Base-by-base conservation (phyloP, 2,329 filamentous ascomycete species). In the Penicillium oxalicum region DNA sequence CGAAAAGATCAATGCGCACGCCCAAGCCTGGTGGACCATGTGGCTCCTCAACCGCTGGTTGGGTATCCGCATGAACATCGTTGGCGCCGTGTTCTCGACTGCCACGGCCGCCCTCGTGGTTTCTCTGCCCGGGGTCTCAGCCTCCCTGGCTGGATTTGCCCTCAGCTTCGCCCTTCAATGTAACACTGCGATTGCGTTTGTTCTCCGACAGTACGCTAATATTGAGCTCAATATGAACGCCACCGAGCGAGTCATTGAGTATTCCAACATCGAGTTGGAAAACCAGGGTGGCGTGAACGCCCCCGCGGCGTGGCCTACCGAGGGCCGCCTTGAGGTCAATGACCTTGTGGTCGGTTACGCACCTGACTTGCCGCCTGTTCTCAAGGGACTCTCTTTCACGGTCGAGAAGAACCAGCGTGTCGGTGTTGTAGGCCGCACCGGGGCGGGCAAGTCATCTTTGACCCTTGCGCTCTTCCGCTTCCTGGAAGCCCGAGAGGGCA, bases 41-140 rank as follows among this genome's bases (percentile, higher is more conserved):
- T 86, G 81, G 79, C 74, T 87, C 1, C 84, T 88, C 64, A 88
- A 88, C 62, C 78, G 86, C 29, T 91, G 87, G 87, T 79, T 91
- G 70, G 79, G 81, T 26, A 83, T 86, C 70, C 79, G 87, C 4
- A 84, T 91, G 78, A 76, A 79, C 13, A 62, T 86, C 11, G 74
- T 90, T 2, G 87, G 86, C 2, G 83, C 83, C 1, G 59, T 84
- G n/a, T 91, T 91, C 64, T 78, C 84, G 5, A 78, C 80, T 0
- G 70, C 83, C 26, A 83, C 87, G 5, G 82, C 84, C 0, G 71
- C 78, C 2, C 71, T 89, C 11, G 81, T 90, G 34, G 76, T 89
- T 32, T 64, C 79, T 3, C 77, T 80, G 2, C 76, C 78, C 0
- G 70, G 70, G 2, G 86, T 90, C 59, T 80, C 85, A 57, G 81